Conservation (phyloP, 2,329 filamentous ascomycete species). For the Cladosporium sp. region DNA sequence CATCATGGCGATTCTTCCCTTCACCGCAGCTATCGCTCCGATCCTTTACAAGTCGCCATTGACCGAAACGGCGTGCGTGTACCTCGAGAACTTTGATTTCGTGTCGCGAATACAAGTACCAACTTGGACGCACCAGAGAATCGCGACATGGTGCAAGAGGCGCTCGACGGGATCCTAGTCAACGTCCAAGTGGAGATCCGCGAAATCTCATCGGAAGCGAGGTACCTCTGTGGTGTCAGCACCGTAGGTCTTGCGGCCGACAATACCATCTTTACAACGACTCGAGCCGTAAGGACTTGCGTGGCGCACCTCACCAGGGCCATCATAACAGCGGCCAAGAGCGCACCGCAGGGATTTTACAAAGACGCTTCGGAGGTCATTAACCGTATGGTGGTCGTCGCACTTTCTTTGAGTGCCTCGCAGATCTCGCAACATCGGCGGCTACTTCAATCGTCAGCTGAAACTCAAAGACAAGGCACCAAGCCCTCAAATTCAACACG, state of each 20-base stretch:
- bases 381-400: background rate
- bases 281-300: background rate
- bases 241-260: background rate
- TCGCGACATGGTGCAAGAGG: background rate
- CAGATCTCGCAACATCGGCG: background rate
- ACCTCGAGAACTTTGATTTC: background rate
- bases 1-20: background rate
- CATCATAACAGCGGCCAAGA: background rate
- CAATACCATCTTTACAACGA: background rate
- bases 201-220: background rate
- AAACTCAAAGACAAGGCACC: background rate
- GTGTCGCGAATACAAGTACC: background rate
- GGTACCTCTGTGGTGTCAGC: background rate
- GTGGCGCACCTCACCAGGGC: background rate
- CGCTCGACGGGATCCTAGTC: background rate
- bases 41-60: background rate
- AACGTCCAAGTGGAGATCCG: background rate
- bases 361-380: background rate
- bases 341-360: background rate
- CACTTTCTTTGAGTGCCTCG: background rate
- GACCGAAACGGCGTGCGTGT: background rate
- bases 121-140: background rate
- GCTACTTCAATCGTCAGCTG: background rate
- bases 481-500: background rate
- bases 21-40: background rate